Conservation (phyloP, 164 flowering plant genomes). For the Stephania yunnanensis region DNA sequence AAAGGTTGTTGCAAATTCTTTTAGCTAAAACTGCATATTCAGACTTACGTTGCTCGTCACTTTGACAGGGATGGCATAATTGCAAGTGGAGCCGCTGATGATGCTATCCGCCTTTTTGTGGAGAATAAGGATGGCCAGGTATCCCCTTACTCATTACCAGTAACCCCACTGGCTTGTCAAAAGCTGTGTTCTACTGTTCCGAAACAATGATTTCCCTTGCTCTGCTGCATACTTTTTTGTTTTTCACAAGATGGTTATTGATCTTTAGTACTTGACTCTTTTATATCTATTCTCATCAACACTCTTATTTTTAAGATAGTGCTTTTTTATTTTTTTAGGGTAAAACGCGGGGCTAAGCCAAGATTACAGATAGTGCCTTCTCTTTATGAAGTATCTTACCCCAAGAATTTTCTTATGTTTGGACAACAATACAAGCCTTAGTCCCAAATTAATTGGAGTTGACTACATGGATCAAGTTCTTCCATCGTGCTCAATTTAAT, state of each 20-base stretch:
- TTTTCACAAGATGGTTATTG: not conserved
- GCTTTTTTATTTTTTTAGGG: no score
- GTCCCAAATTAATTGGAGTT: no score
- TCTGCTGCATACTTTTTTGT: not conserved
- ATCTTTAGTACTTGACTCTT: no score
- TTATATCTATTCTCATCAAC: no score
- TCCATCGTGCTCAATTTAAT: no score
- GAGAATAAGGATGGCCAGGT: conserved; percentile 56
- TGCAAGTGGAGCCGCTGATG: conserved; percentile 95
- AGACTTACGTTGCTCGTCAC: conserved; percentile 1
- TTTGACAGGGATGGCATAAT: conserved; percentile 71
- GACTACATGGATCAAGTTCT: no score
- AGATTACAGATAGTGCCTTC: no score
- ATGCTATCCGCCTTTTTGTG: conserved; percentile 68
- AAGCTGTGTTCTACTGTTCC: not conserved
- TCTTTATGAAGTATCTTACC: no score
- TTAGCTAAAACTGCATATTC: not conserved
- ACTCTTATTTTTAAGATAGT: no score
- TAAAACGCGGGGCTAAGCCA: no score
- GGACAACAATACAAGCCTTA: no score
- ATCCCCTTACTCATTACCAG: conserved; percentile 9
- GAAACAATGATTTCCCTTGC: not conserved
- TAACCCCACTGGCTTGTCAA: not conserved
- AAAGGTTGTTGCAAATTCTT: not conserved
- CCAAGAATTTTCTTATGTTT: no score